A percentile compares a stretch with the other conserved stretches of the same genome.
phyloP scores from a whole-genome alignment of 2,329 filamentous ascomycete genomes.

The Paraphoma sp. region DNA sequence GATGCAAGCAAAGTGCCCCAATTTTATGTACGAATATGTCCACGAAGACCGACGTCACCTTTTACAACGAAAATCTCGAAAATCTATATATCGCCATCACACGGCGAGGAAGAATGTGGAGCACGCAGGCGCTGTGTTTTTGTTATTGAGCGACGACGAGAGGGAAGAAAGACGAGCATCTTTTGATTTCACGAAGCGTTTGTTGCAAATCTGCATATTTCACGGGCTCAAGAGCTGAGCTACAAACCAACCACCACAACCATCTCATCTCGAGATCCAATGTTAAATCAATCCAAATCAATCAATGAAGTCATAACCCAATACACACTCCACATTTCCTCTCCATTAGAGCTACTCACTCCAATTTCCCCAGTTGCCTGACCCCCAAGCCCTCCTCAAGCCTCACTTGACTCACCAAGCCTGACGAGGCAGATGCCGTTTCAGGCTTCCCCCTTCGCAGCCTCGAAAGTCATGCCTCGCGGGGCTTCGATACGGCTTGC shows the following conservation, averaged over 20 bases:
- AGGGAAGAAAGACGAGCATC: background rate
- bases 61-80: background rate
- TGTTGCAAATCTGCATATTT: background rate
- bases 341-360: background rate
- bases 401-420: background rate
- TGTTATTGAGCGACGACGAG: background rate
- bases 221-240: background rate
- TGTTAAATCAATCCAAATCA: background rate
- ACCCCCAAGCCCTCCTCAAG: background rate
- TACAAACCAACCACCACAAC: background rate
- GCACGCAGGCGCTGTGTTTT: background rate
- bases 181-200: background rate
- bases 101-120: no score
- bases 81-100: background rate
- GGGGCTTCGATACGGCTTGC: constrained; percentile 1
- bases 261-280: background rate
- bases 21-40: constrained; percentile 1
- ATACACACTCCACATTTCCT: background rate
- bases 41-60: background rate
- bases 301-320: background rate
- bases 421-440: constrained; percentile 3
- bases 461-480: background rate
- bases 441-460: background rate
- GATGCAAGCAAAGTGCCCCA: background rate
- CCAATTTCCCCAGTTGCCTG: background rate